Conservation (phyloP, 2,329 filamentous ascomycete genomes). For the Colletotrichum sansevieriae region DNA sequence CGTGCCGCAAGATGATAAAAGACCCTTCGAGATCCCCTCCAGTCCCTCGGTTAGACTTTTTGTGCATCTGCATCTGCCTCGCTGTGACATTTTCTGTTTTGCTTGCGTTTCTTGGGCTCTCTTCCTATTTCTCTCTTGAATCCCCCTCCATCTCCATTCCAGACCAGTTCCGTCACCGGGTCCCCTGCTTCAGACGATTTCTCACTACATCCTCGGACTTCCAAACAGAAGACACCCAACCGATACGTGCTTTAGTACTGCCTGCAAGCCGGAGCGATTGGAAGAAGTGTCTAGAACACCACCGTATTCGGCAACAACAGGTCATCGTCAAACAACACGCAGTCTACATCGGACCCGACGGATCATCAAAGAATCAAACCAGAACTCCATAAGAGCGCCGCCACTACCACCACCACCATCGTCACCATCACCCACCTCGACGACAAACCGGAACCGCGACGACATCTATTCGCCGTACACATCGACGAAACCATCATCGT, state of each 20-base stretch:
- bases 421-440: background rate
- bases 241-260: background rate
- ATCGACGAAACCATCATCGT: slow-evolving; percentile 20
- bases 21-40: slow-evolving; percentile 39
- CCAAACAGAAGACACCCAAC: slow-evolving; percentile 16
- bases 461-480: background rate
- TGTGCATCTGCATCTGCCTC: slow-evolving; percentile 28
- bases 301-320: background rate
- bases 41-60: slow-evolving; percentile 8
- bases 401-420: too few relatives aligned
- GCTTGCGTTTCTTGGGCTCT: background rate
- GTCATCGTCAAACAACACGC: background rate
- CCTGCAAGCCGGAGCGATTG: slow-evolving; percentile 16
- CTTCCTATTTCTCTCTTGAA: background rate
- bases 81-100: slow-evolving; percentile 24
- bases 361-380: background rate
- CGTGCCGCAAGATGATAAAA: slow-evolving; percentile 37
- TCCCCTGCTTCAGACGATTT: background rate
- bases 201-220: slow-evolving; percentile 8
- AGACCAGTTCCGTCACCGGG: slow-evolving; percentile 8
- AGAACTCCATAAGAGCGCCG: background rate
- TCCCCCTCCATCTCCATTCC: background rate
- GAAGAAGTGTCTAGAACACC: slow-evolving; percentile 15
- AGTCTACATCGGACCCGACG: background rate
- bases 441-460: background rate